These are phyloP conservation scores for Austroboletus festivus DNA, from an alignment of 768 basidiomycete genomes.

Conservation along the genomic window DNA sequence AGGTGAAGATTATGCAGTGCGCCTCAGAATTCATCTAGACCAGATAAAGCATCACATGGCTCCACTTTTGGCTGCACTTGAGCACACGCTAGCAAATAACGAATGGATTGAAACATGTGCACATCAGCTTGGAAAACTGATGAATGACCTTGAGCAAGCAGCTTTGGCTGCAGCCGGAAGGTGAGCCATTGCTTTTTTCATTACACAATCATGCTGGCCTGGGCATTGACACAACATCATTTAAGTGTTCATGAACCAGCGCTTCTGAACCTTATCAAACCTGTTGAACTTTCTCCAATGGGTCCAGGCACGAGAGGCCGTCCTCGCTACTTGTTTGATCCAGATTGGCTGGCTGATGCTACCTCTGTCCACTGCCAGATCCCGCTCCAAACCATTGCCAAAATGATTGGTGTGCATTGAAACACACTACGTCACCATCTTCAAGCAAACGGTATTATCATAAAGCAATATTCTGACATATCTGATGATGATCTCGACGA, in stretches of 20 bases:
- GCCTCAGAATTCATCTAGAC: too few species aligned
- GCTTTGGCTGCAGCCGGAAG: background rate
- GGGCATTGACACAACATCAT: too few species aligned
- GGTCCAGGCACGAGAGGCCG: background rate
- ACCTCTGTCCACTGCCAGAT: background rate
- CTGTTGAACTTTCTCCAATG: too few species aligned
- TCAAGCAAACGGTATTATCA: conserved; percentile 3
- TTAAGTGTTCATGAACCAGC: too few species aligned
- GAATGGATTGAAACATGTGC: background rate
- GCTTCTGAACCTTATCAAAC: too few species aligned
- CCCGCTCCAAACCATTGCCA: background rate
- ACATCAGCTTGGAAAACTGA: background rate
- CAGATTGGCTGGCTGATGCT: conserved; percentile 1
- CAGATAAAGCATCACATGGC: too few species aligned
- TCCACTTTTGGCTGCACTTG: too few species aligned
- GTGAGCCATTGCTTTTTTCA: too few species aligned
- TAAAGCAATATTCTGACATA: conserved; percentile 9
- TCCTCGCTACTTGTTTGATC: background rate
- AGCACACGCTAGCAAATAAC: background rate
- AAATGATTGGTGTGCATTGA: conserved; percentile 10
- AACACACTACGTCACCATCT: conserved; percentile 16
- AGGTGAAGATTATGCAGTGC: too few species aligned
- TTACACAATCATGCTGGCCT: too few species aligned
- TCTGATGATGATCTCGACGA: conserved; percentile 18
- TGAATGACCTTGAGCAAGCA: background rate